Evolutionary conservation across 75 land plant species (phyloP), one percentile per base, ranked within the genome.

Genomic region (Pinus taeda): DNA sequence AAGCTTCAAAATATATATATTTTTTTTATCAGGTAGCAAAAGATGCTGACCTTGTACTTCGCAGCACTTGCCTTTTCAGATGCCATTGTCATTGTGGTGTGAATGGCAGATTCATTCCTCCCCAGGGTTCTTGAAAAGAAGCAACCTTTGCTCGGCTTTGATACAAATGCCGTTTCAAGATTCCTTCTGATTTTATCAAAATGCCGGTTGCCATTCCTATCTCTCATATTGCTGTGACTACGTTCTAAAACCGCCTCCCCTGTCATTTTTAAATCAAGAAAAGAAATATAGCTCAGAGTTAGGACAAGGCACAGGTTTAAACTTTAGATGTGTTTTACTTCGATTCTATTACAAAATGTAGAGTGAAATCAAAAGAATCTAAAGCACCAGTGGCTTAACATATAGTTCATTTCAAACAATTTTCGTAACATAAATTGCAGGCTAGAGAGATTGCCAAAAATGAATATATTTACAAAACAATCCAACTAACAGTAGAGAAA

Each of bases 41-140:
- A 74, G 37, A 58, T 57, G 14, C 22, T n/a, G 21, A 75, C 79
- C 71, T 74, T 82, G 60, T 85, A 89, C 33, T 63, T 45, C 56
- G 74, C 80, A 1, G 59, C 83, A 12, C 76, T 42, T 15, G 70
- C 80, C 57, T 78, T 4, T 42, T n/a, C n/a, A 39, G 42, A 9
- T 49, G 55, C 2, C 8, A 1, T 11, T 39, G 39, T 33, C 1
- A 1, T 7, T 69, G 2, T 53, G 3, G 14, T 69, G 72, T 69
- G 42, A 30, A 14, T 37, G 37, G 42, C 45, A 1, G 21, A 15
- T 15, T 37, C 29, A 66, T 36, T 37, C 37, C 45, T 67, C 49
- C 37, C 49, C 49, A 67, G 45, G 49, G 21, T 18, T 29, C 20
- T 18, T 67, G 71, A 33, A 67, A 9, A 37, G 2, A 0, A 2